Base-by-base conservation (phyloP, 2,329 filamentous ascomycete species). In the Shiraia bambusicola region DNA sequence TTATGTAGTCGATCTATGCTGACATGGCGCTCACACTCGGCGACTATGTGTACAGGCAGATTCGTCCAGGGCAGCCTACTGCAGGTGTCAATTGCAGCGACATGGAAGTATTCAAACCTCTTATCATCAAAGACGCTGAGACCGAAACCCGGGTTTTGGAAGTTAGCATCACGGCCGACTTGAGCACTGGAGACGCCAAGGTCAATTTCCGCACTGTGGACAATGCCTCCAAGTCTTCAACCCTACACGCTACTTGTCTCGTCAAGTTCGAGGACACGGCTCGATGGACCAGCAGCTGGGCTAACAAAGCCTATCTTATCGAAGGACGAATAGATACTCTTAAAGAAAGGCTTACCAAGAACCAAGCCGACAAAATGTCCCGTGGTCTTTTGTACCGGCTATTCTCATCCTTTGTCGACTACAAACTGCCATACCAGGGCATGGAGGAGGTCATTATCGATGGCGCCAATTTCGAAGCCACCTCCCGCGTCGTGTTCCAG, bases 81-180 rank as follows among this genome's bases (percentile, higher is more conserved):
- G 37, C 32, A 28, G 45, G 59, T 15, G 66, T 76, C 35, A 65
- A 74, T 42, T 63, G 76, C 7, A 37, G 56, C 13, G 57, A 73
- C 34, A 52, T 77, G 33, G 60, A 59, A 7, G 69, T 76, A 27
- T 33, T 42, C 9, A 55, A 58, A 9, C 52, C 55, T 17, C 35
- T 64, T 24, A 45, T 49, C 19, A 38, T 43, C 19, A 37, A 24
- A 13, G 31, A 22, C 16, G 10, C 10, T 16, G 30, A 32, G 2
- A 37, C 22, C n/a, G 28, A 16, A 22, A 28, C 27, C 11, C 36
- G 28, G 7, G 15, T 38, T 28, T 24, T 39, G 15, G 11, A 24
- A 33, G 15, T 39, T 17, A 32, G 8, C 14, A 25, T 32, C 10
- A 22, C 24, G 4, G 25, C 25, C 11, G 34, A 36, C 13, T 6